Evolutionary conservation across 1,284 basidiomycete species (phyloP).

Genomic region (Cerrena zonata): DNA sequence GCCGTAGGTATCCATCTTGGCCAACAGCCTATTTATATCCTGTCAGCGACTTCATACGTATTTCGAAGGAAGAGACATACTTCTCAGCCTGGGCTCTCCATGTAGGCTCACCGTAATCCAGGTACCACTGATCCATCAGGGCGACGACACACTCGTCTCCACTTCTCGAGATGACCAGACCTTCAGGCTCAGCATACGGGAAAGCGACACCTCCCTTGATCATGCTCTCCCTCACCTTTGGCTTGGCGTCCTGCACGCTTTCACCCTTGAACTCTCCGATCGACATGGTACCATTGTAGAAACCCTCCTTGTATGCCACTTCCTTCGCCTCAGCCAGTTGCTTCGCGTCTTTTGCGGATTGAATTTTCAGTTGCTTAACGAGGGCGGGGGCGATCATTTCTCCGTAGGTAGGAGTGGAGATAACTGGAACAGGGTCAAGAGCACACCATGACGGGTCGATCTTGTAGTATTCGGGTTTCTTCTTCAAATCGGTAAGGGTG

Average conservation of each 20-base stretch:
- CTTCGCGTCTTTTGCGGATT: conserved; percentile 90
- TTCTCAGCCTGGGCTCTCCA: conserved; percentile 87
- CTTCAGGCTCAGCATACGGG: conserved; percentile 94
- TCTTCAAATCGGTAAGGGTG: conserved; percentile 86
- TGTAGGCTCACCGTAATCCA: conserved; percentile 89
- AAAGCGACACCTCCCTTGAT: conserved; percentile 77
- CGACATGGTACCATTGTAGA: conserved; percentile 89
- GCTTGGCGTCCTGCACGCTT: conserved; percentile 86
- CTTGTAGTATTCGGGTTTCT: conserved; percentile 96
- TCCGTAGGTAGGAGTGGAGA: conserved; percentile 86
- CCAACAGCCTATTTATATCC: conserved; percentile 54
- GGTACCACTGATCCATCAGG: conserved; percentile 98
- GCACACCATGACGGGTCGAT: conserved; percentile 88
- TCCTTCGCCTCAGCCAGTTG: conserved; percentile 96
- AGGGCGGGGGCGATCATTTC: conserved; percentile 87
- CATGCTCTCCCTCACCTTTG: conserved; percentile 81
- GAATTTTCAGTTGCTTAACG: conserved; percentile 88
- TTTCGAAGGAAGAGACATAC: conserved; percentile 38
- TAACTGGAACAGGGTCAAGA: conserved; percentile 82
- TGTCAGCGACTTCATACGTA: conserved; percentile 11
- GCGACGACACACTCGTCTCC: conserved; percentile 96
- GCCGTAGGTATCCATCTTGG: conserved; percentile 86
- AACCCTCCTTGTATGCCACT: conserved; percentile 96
- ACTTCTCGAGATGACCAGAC: conserved; percentile 83
- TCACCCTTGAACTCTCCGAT: conserved; percentile 86